Base-by-base conservation (phyloP, 805 yeast species). In the Millerozyma acaciae region DNA sequence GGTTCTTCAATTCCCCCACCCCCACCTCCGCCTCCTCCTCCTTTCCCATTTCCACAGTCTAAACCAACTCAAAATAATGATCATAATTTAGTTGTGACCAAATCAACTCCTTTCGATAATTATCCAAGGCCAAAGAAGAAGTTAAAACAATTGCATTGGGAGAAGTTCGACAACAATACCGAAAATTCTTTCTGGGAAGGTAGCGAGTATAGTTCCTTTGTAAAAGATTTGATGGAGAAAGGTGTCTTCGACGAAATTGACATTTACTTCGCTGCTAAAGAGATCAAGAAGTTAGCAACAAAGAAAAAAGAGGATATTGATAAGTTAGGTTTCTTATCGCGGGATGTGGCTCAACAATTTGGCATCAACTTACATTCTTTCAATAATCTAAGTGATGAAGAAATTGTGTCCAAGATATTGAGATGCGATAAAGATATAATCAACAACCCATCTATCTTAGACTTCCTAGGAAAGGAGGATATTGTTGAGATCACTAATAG, bases 71-170 rank as follows among this genome's bases (percentile, higher is more conserved):
- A 21, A 6, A 24, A 20, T 2, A 19, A 33, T 29, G 32, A 16
- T 22, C 26, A 22, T 3, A 16, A 19, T 8, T 34, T 30, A 9
- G 14, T 33, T 10, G 38, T 32, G 4, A 65, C 52, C 3, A 32
- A 36, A 14, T 48, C 51, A 10, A 37, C 53, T 15, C 55, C 57
- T 18, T 55, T 56, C 24, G 80, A 74, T 25, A 61, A 61, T 31
- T 70, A 71, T 39, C 84, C 84, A 17, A 60, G 76, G 43, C 77
- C 80, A 13, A 69, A 68, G 53, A 69, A 66, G 40, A 79, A 76
- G 54, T 59, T 84, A 60, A 84, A 82, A 50, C 94, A 84, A 48
- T 73, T 84, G 41, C 94, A 84, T 47, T 84, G 93, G 94, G 93
- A 84, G 42, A 82, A 77, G 48, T 61, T 84, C 28, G 84, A 79